phyloP scores from a whole-genome alignment of 192 early-diverging fungal species.

The Thoreauomyces humboldtii region DNA sequence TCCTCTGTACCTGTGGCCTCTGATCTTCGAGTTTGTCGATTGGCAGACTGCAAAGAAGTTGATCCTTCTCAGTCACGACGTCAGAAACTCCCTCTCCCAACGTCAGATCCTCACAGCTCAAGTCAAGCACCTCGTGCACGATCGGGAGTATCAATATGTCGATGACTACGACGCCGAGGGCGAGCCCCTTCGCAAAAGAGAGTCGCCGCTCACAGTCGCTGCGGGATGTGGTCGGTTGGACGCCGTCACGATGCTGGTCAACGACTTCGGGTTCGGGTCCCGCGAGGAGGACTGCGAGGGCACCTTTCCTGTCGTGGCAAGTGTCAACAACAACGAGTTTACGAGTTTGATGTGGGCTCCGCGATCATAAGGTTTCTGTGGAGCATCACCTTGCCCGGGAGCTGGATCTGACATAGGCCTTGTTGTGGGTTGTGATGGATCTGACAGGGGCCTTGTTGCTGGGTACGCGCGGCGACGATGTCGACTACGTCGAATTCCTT shows the following conservation, averaged over 20 bases:
- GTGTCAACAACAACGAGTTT: not conserved
- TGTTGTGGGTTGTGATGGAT: too few relatives aligned
- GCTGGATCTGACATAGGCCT: too few relatives aligned
- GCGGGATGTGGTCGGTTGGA: not conserved
- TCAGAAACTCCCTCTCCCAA: not conserved
- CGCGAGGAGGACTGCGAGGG: not conserved
- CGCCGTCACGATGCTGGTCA: not conserved
- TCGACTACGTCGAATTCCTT: too few relatives aligned
- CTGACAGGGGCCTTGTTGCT: too few relatives aligned
- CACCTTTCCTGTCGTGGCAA: not conserved
- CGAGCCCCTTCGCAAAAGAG: not conserved
- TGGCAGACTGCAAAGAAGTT: not conserved
- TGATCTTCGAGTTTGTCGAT: not conserved
- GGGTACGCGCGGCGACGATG: too few relatives aligned
- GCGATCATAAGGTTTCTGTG: not conserved
- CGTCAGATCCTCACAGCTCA: conserved; percentile 6
- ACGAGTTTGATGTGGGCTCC: too few relatives aligned
- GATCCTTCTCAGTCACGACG: not conserved
- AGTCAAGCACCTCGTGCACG: not conserved
- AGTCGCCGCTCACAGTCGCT: conserved; percentile 2
- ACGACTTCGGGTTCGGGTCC: not conserved
- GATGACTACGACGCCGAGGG: not conserved
- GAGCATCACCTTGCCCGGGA: not conserved
- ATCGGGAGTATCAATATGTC: not conserved
- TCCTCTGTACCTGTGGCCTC: not conserved